Percentiles rank a stretch among this genome's conserved stretches.
Conservation (phyloP, 805 yeast species). For the Sugiyamaella smithiae region DNA sequence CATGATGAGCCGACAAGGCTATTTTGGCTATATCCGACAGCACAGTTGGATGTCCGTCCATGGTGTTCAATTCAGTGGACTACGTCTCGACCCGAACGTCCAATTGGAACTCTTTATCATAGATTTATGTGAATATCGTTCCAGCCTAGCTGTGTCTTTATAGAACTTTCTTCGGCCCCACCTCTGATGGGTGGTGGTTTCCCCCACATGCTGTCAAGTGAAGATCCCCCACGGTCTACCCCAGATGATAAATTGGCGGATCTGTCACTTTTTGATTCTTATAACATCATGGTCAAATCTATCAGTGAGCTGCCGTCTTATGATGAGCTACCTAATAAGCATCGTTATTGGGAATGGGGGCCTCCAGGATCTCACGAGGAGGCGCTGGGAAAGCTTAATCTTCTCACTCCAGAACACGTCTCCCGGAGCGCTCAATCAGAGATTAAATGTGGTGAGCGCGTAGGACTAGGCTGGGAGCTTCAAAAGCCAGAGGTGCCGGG, state of each 20-base stretch:
- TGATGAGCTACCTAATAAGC: conserved; percentile 26
- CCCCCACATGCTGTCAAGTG: conserved; percentile 1
- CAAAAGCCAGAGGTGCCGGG: conserved; percentile 23
- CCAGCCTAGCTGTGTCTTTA: too few species aligned
- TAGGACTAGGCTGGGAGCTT: conserved; percentile 26
- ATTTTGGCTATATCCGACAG: too few species aligned
- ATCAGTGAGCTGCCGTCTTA: conserved; percentile 22
- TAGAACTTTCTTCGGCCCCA: too few species aligned
- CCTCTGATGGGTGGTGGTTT: too few species aligned
- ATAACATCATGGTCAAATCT: conserved; percentile 8
- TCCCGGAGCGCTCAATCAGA: conserved; percentile 23
- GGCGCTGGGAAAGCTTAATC: conserved; percentile 29
- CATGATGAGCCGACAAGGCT: too few species aligned
- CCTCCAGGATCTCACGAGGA: conserved; percentile 31
- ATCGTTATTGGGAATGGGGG: conserved; percentile 31
- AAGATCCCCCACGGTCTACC: neutral
- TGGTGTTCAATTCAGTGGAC: too few species aligned
- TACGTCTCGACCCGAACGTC: too few species aligned
- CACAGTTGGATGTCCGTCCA: too few species aligned
- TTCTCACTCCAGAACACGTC: conserved; percentile 26
- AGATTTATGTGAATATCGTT: too few species aligned
- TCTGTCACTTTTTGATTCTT: too few species aligned
- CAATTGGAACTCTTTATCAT: too few species aligned
- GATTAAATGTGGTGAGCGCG: conserved; percentile 25
- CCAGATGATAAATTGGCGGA: neutral